phyloP scores from a whole-genome alignment of 208 protist genomes.

The Trichomonas vaginalis region DNA sequence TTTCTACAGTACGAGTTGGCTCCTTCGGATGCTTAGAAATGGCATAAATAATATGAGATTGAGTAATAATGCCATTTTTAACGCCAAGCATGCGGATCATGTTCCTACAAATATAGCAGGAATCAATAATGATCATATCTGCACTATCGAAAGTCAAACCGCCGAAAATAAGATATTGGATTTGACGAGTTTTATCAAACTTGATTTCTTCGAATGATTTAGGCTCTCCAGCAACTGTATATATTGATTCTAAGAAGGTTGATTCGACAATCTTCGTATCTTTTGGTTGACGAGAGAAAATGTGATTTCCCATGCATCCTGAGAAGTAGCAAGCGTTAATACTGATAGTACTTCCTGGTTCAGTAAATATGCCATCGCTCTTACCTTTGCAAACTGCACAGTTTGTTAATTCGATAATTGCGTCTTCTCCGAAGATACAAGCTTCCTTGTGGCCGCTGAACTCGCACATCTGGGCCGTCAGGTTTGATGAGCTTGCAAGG shows the following conservation, averaged over 20 bases:
- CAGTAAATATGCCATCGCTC: background rate
- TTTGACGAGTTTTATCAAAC: background rate
- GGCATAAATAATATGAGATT: background rate
- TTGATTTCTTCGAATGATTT: background rate
- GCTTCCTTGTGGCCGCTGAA: background rate
- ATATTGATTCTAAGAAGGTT: background rate
- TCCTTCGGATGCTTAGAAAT: background rate
- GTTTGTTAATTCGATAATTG: background rate
- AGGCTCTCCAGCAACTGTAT: background rate
- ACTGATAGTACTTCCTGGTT: background rate
- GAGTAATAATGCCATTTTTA: background rate
- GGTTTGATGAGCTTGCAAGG: background rate
- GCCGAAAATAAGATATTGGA: background rate
- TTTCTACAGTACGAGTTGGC: background rate
- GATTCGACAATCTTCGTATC: background rate
- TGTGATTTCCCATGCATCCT: background rate
- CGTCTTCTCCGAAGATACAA: background rate
- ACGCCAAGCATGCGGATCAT: background rate
- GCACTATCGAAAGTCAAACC: background rate
- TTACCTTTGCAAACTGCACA: background rate
- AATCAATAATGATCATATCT: background rate
- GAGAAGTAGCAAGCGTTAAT: background rate
- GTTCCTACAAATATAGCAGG: background rate
- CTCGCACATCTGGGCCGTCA: background rate
- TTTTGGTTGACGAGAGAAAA: background rate